Conservation (phyloP, 106 monocot genomes). For the Alisma plantagoaquatica region DNA sequence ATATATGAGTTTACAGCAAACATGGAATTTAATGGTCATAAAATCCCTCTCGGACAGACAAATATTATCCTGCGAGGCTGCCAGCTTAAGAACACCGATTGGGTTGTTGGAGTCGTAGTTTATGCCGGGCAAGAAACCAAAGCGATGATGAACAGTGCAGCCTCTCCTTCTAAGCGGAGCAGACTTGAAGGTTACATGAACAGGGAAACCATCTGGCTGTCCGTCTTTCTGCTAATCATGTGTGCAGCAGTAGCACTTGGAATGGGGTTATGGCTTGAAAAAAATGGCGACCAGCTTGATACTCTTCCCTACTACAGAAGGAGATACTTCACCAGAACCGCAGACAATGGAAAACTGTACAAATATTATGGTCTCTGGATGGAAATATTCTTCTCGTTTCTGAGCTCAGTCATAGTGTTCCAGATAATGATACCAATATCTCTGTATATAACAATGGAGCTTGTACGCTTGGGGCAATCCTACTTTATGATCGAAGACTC, state of each 20-base stretch:
- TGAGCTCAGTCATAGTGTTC: slow-evolving; percentile 91
- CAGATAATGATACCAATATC: slow-evolving; percentile 99
- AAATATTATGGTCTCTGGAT: slow-evolving; percentile 84
- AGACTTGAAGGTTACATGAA: slow-evolving; percentile 94
- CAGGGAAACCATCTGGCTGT: slow-evolving; percentile 94
- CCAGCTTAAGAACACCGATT: slow-evolving; percentile 89
- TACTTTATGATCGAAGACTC: slow-evolving; percentile 96
- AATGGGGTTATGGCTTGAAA: slow-evolving; percentile 84
- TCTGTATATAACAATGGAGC: slow-evolving; percentile 93
- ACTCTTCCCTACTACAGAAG: slow-evolving; percentile 76
- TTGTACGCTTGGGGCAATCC: slow-evolving; percentile 90
- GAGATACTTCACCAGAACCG: slow-evolving; percentile 58
- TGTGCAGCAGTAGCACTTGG: slow-evolving; percentile 92
- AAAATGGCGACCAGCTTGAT: slow-evolving; percentile 51
- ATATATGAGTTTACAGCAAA: slow-evolving; percentile 92
- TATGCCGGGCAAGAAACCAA: slow-evolving; percentile 99
- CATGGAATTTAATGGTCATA: slow-evolving; percentile 81
- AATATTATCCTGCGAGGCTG: slow-evolving; percentile 95
- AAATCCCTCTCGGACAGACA: slow-evolving; percentile 82
- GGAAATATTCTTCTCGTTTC: slow-evolving; percentile 94
- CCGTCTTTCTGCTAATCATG: slow-evolving; percentile 75
- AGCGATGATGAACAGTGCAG: slow-evolving; percentile 95
- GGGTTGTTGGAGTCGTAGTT: slow-evolving; percentile 89
- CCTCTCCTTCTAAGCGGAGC: slow-evolving; percentile 92
- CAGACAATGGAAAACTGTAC: slow-evolving; percentile 53